Evolutionary conservation across 768 basidiomycete species (phyloP).

Genomic region (Daedalea quercina): DNA sequence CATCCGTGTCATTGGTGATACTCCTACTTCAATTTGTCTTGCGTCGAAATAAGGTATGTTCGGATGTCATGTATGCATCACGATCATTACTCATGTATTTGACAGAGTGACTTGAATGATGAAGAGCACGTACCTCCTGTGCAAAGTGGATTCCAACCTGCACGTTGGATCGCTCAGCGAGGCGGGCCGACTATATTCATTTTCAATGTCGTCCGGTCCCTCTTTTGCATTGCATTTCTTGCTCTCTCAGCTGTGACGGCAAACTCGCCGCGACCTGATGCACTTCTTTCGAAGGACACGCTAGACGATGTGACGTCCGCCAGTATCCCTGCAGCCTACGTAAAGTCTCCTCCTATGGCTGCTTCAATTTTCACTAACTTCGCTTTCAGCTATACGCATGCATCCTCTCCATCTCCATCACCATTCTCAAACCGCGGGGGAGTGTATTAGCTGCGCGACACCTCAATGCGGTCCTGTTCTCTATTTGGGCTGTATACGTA

Average conservation of each 20-base stretch:
- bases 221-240: constrained; percentile 25
- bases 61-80: no score
- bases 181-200: constrained; percentile 28
- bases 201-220: constrained; percentile 26
- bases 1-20: no score
- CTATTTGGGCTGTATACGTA: constrained; percentile 39
- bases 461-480: constrained; percentile 40
- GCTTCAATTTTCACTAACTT: neutral
- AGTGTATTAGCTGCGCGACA: constrained; percentile 30
- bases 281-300: constrained; percentile 16
- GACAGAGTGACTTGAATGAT: no score
- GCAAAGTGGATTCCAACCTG: no score
- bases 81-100: no score
- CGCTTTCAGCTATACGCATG: constrained; percentile 14
- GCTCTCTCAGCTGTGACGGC: constrained; percentile 21
- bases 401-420: constrained; percentile 13
- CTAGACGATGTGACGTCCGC: constrained; percentile 16
- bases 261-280: constrained; percentile 5
- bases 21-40: no score
- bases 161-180: neutral
- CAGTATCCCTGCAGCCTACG: constrained; percentile 3
- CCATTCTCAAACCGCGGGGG: constrained; percentile 3
- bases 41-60: no score
- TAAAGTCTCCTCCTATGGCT: constrained; percentile 5
- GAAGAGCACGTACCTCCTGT: no score